Evolutionary conservation across 1,139 yeast genomes (phyloP).

Genomic region (Yamadazyma siamensis): DNA sequence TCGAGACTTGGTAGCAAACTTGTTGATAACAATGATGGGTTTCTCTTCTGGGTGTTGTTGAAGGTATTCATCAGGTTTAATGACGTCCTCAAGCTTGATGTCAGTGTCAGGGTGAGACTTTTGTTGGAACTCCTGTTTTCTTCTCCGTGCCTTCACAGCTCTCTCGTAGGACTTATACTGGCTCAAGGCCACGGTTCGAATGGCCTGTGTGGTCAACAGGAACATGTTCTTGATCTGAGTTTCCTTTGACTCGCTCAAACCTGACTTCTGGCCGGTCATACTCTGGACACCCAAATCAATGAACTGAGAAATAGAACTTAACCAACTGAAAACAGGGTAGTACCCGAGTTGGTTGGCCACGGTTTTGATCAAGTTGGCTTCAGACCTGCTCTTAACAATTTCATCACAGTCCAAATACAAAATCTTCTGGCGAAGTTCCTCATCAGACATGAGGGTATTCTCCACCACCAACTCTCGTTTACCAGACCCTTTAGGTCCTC

Average conservation of each 20-base stretch:
- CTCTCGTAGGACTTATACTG: constrained; percentile 33
- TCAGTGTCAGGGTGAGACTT: constrained; percentile 12
- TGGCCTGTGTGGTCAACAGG: constrained; percentile 66
- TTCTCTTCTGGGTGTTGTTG: constrained; percentile 84
- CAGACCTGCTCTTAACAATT: constrained; percentile 70
- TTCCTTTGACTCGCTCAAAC: constrained; percentile 82
- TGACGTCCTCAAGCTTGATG: constrained; percentile 18
- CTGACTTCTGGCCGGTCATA: constrained; percentile 90
- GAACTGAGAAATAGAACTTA: constrained; percentile 73
- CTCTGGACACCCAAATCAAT: constrained; percentile 87
- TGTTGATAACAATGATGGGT: constrained; percentile 82
- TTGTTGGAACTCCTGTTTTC: constrained; percentile 12
- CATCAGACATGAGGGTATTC: constrained; percentile 54
- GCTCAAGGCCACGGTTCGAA: constrained; percentile 60
- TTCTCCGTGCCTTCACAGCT: constrained; percentile 14
- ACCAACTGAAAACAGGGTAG: constrained; percentile 92
- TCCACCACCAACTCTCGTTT: constrained; percentile 77
- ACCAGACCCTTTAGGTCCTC: constrained; percentile 95
- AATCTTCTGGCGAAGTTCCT: constrained; percentile 46
- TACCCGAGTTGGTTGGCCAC: constrained; percentile 83
- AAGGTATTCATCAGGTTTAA: constrained; percentile 77
- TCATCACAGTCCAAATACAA: constrained; percentile 77
- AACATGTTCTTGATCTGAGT: constrained; percentile 81
- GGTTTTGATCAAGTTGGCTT: constrained; percentile 60
- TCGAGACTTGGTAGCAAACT: constrained; percentile 61